Base-by-base conservation (phyloP, 805 yeast genomes). In the Scheffersomyces stipitis region DNA sequence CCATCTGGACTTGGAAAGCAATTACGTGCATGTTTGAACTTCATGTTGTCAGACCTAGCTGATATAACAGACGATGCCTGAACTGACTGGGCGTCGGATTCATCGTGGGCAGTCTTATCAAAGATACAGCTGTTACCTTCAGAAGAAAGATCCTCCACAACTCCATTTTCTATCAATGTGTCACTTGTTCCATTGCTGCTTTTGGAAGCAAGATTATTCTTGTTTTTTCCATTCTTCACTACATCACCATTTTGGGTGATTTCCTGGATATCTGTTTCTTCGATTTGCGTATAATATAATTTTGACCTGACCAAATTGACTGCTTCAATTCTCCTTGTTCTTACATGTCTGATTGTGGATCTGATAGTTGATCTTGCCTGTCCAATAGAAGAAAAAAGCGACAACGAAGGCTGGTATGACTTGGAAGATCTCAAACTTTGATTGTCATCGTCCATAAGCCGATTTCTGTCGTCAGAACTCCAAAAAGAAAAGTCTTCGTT, bases 401-500 rank as follows among this genome's bases (percentile, higher is more conserved):
- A 7, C 5, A 18, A 15, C 16, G 16, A 5, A 6, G 12, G 28
- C 15, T n/a, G 12, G 28, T 13, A 26, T 6, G 15, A 5, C 15
- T 13, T 26, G 12, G 14, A 14, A 7, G 8, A n/a, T 5, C 15
- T 10, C 10, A 28, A 15, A 5, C 10, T 16, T 6, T 14, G 8
- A 14, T 26, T 14, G 15, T 15, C 32, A 4, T 40, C 41, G 6
- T 50, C 57, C 18, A 43, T 49, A 24, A 50, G 48, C 10, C 38
- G 39, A 30, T 62, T 60, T 28, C 69, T 45, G 46, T 83, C 88
- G 42, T 83, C 89, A 3, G 69, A 61, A 2, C 93, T 83, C 84
- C 83, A 91, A 38, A 91, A 76, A 1, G 96, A 86, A 56, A 91
- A 82, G 60, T 91, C 98, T 55, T 91, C 99, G 47, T 88, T 81